phyloP scores from a whole-genome alignment of 2,329 filamentous ascomycete genomes.

The Blastomyces gilchristii region DNA sequence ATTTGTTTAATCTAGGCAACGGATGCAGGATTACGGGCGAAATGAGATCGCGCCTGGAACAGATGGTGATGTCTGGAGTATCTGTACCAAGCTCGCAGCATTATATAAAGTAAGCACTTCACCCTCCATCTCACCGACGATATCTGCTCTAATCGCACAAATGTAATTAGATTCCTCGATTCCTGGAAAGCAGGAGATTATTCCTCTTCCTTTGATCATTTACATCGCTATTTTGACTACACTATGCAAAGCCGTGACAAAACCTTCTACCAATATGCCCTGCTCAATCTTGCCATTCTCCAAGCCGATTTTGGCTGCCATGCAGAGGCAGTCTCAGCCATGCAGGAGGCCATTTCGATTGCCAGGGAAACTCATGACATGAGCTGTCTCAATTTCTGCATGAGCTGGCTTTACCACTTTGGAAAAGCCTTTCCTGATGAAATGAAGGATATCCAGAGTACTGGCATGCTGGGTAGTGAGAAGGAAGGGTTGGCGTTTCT shows the following conservation, averaged over 20 bases:
- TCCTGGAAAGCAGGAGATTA: slow-evolving; percentile 88
- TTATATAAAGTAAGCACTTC: slow-evolving; percentile 54
- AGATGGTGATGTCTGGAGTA: slow-evolving; percentile 56
- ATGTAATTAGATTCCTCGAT: slow-evolving; percentile 61
- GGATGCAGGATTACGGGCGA: slow-evolving; percentile 68
- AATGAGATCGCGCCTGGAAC: slow-evolving; percentile 60
- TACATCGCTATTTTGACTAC: slow-evolving; percentile 95
- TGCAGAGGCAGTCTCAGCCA: slow-evolving; percentile 79
- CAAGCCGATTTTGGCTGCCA: slow-evolving; percentile 93
- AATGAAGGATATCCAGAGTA: slow-evolving; percentile 59
- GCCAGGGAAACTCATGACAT: slow-evolving; percentile 88
- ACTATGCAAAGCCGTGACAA: slow-evolving; percentile 78
- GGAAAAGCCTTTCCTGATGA: slow-evolving; percentile 71
- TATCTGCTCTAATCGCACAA: not conserved
- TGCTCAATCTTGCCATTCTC: slow-evolving; percentile 85
- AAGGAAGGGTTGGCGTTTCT: slow-evolving; percentile 75
- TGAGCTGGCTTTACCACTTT: slow-evolving; percentile 94
- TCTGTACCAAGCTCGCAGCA: slow-evolving; percentile 64
- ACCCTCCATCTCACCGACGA: not conserved
- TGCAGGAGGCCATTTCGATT: slow-evolving; percentile 91
- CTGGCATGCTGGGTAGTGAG: slow-evolving; percentile 64
- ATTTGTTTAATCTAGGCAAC: slow-evolving; percentile 42
- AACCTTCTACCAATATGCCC: slow-evolving; percentile 84
- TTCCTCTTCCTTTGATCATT: slow-evolving; percentile 74
- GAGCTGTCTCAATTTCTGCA: slow-evolving; percentile 83